Evolutionary conservation across 805 yeast genomes (phyloP).

Genomic region (Hanseniaspora valbyensis): DNA sequence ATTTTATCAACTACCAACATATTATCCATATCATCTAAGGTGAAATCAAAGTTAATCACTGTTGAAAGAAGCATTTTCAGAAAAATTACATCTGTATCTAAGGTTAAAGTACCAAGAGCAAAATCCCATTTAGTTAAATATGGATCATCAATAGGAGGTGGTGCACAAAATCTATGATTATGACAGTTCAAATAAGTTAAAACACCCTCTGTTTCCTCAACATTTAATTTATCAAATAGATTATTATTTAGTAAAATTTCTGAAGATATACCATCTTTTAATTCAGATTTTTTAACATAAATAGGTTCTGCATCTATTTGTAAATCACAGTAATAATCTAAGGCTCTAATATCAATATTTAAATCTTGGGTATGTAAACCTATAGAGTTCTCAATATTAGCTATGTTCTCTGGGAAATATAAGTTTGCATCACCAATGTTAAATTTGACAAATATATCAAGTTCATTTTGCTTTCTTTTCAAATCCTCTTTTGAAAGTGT

Average conservation of each 20-base stretch:
- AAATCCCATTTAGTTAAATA: constrained; percentile 88
- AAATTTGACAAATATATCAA: constrained; percentile 65
- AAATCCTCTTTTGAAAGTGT: constrained; percentile 20
- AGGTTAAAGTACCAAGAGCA: constrained; percentile 45
- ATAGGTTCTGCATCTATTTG: constrained; percentile 63
- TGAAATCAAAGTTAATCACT: constrained; percentile 42
- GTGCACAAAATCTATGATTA: constrained; percentile 87
- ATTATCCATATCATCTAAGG: constrained; percentile 68
- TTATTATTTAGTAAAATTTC: constrained; percentile 19
- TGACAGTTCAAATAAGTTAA: constrained; percentile 48
- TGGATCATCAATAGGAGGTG: constrained; percentile 81
- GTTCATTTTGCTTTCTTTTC: constrained; percentile 53
- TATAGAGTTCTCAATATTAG: constrained; percentile 50
- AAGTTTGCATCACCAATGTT: constrained; percentile 60
- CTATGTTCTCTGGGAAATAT: constrained; percentile 61
- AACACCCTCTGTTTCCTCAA: constrained; percentile 24
- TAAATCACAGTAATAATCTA: constrained; percentile 87
- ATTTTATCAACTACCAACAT: constrained; percentile 48
- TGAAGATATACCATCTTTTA: constrained; percentile 15
- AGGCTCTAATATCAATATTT: constrained; percentile 72
- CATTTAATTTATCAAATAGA: constrained; percentile 25
- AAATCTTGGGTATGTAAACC: constrained; percentile 53
- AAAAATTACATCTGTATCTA: constrained; percentile 42
- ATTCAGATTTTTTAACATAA: constrained; percentile 27
- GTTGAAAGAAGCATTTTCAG: constrained; percentile 36